Evolutionary conservation across 2,329 filamentous ascomycete species (phyloP).

Genomic region (Fusarium keratoplasticum): DNA sequence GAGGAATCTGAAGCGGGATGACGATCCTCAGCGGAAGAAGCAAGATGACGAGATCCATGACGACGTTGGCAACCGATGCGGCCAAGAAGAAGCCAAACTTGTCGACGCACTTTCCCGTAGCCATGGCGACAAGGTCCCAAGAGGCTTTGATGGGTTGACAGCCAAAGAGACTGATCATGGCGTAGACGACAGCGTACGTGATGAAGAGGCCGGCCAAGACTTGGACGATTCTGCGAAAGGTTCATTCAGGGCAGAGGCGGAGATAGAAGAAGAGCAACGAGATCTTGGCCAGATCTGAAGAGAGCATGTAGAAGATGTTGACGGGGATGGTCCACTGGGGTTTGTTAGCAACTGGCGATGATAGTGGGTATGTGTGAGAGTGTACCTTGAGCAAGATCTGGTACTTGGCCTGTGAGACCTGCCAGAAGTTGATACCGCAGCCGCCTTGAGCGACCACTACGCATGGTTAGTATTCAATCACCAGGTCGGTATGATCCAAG

Average conservation of each 20-base stretch:
- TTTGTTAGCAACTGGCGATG: not conserved
- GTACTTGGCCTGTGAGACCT: conserved; percentile 25
- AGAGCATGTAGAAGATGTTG: conserved; percentile 42
- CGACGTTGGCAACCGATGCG: conserved; percentile 37
- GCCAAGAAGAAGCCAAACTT: conserved; percentile 41
- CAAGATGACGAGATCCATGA: conserved; percentile 37
- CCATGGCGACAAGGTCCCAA: conserved; percentile 36
- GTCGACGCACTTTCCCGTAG: conserved; percentile 36
- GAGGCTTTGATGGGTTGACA: conserved; percentile 38
- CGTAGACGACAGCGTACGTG: conserved; percentile 35
- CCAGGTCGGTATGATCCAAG: fast-evolving
- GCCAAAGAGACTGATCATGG: conserved; percentile 37
- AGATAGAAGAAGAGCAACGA: conserved; percentile 40
- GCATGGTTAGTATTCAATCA: not conserved
- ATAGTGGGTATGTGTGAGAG: fast-evolving
- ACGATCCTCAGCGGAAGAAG: conserved; percentile 30
- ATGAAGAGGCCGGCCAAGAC: conserved; percentile 12
- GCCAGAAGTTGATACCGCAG: conserved; percentile 37
- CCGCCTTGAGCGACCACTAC: conserved; percentile 34
- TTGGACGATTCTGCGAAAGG: conserved; percentile 28
- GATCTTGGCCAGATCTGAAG: conserved; percentile 39
- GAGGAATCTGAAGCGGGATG: conserved; percentile 29
- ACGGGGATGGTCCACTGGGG: conserved; percentile 37
- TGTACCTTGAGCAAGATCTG: conserved; percentile 29
- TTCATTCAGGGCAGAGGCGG: conserved; percentile 34